Evolutionary conservation across 306 rosid genomes (phyloP), one percentile per base, ranked within the genome.

Genomic region (Quercus aquifolioides): DNA sequence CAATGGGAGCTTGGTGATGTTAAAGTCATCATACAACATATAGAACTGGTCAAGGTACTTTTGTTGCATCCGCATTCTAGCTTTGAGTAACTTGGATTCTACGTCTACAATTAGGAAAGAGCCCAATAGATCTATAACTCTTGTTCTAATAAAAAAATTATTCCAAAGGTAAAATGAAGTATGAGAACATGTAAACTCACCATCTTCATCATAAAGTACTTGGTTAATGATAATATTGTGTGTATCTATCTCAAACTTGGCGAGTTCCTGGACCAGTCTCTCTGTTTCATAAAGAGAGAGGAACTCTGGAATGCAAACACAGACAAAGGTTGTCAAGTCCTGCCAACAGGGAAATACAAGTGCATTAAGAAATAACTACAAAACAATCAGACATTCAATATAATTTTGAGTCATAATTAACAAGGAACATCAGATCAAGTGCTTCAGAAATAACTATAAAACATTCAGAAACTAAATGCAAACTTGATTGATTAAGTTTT

Each of bases 241-340:
- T 1, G 99, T 91, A 84, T 96, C 99, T 15, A 96, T 96, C 93
- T 96, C 99, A 67, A 96, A 96, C 86, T 89, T 96, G 21, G 98
- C 62, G 59, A 96, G 96, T 75, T 96, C 97, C 88, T 96, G 99
- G 77, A 96, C 99, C 79, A 96, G 77, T 89, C 99, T 91, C 91
- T 96, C 98, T 2, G 99, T 96, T 88, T 96, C 99, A 73, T 96
- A 96, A 62, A 96, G 96, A 43, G 99, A 91, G 55, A 96, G 97
- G 83, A 96, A 96, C 86, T 96, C 99, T 1, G 99, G 99, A 85
- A 96, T 96, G 89, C 99, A 96, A 80, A 96, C 99, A 81, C 99
- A 96, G 74, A 96, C 79, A 62, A 96, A 96, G 25, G 99, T 96
- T 65, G 99, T 96, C 97, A 93, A 70, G 84, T 96, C 99, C 99